These are phyloP conservation scores for Trichoderma brevicompactum DNA, from an alignment of 2,329 filamentous ascomycete species.

Conservation along the genomic window DNA sequence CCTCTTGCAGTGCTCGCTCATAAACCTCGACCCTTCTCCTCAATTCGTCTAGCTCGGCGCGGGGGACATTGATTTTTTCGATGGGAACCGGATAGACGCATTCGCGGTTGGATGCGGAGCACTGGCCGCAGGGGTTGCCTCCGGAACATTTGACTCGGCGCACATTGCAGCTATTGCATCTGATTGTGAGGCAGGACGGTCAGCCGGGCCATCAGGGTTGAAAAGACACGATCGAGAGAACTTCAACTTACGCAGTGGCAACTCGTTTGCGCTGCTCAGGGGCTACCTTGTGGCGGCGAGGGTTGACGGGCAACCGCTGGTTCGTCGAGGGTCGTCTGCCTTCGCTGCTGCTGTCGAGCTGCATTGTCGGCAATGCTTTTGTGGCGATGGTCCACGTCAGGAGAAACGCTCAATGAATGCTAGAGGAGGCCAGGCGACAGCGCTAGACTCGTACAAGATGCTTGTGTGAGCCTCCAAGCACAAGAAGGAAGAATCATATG, in stretches of 20 bases:
- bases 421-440: too few species aligned
- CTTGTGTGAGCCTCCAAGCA: neutral
- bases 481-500: neutral
- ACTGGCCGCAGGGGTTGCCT: slow-evolving; percentile 53
- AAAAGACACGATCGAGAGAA: neutral
- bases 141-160: slow-evolving; percentile 58
- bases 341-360: slow-evolving; percentile 36
- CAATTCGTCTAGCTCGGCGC: slow-evolving; percentile 49
- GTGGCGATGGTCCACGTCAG: neutral
- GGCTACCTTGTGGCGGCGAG: slow-evolving; percentile 53
- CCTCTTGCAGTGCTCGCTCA: slow-evolving; percentile 46
- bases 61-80: slow-evolving; percentile 50
- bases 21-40: slow-evolving; percentile 46
- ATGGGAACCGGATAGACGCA: slow-evolving; percentile 53
- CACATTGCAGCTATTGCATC: slow-evolving; percentile 59
- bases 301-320: slow-evolving; percentile 54
- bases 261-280: slow-evolving; percentile 55
- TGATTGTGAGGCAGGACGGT: slow-evolving; percentile 33
- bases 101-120: slow-evolving; percentile 48
- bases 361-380: slow-evolving; percentile 32
- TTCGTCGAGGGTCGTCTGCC: slow-evolving; percentile 33
- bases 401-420: neutral
- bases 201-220: neutral
- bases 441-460: neutral
- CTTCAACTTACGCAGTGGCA: slow-evolving; percentile 48